A percentile compares a stretch with the other conserved stretches of the same genome.
Conservation (phyloP, 805 yeast genomes). For the Candida chauliodis region DNA sequence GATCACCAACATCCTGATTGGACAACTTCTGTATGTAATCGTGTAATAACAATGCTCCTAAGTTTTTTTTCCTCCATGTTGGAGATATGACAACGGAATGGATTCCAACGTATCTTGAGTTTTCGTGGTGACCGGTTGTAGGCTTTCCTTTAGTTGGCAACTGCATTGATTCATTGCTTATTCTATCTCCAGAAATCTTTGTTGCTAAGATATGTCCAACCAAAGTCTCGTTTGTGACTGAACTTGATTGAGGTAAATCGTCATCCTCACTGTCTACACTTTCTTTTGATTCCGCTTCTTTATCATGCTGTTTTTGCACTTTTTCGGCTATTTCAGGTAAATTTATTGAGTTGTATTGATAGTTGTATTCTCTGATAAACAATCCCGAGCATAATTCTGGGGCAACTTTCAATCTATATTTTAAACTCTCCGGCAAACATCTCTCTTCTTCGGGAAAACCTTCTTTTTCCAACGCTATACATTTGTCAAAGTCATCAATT, state of each 20-base stretch:
- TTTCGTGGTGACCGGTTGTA: slow-evolving; percentile 66
- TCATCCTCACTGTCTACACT: slow-evolving; percentile 30
- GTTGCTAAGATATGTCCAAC: slow-evolving; percentile 83
- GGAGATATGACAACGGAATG: slow-evolving; percentile 80
- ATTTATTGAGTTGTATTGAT: slow-evolving; percentile 40
- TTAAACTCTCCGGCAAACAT: slow-evolving; percentile 55
- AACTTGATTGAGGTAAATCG: slow-evolving; percentile 46
- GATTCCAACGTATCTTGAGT: slow-evolving; percentile 69
- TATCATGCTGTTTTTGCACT: slow-evolving; percentile 25
- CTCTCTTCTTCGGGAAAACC: slow-evolving; percentile 75
- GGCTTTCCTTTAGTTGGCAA: slow-evolving; percentile 51
- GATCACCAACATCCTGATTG: slow-evolving; percentile 81
- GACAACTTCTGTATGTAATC: slow-evolving; percentile 89
- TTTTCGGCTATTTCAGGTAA: slow-evolving; percentile 38
- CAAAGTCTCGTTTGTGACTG: slow-evolving; percentile 56
- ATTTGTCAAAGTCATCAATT: slow-evolving; percentile 67
- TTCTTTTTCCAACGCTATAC: slow-evolving; percentile 54
- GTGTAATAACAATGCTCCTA: slow-evolving; percentile 78
- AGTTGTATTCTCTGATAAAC: slow-evolving; percentile 66
- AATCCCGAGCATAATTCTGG: slow-evolving; percentile 91
- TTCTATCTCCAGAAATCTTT: slow-evolving; percentile 49
- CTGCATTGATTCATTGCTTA: slow-evolving; percentile 60
- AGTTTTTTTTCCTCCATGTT: slow-evolving; percentile 72
- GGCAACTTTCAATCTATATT: slow-evolving; percentile 71
- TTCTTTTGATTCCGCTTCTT: slow-evolving; percentile 18